These are phyloP conservation scores for Fraxinus dipetala DNA, from an alignment of 305 asterid species.

Conservation along the genomic window DNA sequence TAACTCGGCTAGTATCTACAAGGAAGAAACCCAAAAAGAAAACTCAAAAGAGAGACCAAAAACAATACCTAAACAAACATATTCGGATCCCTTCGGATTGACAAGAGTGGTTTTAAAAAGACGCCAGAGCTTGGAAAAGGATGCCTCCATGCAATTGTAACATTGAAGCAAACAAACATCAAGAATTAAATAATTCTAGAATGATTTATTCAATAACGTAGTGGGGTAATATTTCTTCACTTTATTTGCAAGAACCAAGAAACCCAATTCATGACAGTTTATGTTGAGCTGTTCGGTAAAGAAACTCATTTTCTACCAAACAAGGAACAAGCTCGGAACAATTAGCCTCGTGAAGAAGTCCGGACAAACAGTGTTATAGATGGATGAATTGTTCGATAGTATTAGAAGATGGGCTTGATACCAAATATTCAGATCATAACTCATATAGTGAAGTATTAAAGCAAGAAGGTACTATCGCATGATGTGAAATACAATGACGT, in stretches of 20 bases:
- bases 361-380: background rate
- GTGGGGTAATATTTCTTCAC: background rate
- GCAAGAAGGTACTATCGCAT: background rate
- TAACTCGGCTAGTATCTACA: slow-evolving; percentile 43
- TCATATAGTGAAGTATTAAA: background rate
- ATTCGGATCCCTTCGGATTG: slow-evolving; percentile 15
- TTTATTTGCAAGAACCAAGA: background rate
- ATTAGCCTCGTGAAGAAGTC: background rate
- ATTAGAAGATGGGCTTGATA: background rate
- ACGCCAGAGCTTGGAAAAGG: slow-evolving; percentile 1
- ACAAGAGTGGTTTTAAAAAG: slow-evolving; percentile 11
- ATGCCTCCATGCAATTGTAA: background rate
- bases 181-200: slow-evolving; percentile 1
- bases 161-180: background rate
- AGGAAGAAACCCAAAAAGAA: slow-evolving; percentile 27
- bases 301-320: background rate
- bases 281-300: background rate
- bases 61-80: slow-evolving; percentile 21
- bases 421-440: background rate
- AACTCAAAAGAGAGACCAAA: slow-evolving; percentile 29
- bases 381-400: background rate
- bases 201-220: background rate
- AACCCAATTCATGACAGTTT: background rate
- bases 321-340: background rate
- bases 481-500: background rate